Conservation (phyloP, 495 filamentous ascomycete genomes). For the Podospora australis region DNA sequence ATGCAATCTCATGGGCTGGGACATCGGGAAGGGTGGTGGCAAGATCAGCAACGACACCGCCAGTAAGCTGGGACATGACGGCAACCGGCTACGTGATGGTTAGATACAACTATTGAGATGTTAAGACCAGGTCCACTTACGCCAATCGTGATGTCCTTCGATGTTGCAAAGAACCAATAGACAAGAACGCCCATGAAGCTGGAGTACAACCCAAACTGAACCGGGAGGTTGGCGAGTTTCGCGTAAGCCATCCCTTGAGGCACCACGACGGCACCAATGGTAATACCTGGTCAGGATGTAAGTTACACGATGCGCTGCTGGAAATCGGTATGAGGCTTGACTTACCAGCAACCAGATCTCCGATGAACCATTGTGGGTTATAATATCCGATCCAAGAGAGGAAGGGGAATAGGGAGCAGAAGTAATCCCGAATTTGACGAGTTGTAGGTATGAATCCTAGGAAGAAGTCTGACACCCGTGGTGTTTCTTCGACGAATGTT, state of each 20-base stretch:
- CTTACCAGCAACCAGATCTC: slow-evolving; percentile 86
- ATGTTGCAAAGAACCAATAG: slow-evolving; percentile 99
- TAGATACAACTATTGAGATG: neutral
- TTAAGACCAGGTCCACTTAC: slow-evolving; percentile 45
- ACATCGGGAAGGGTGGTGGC: slow-evolving; percentile 52
- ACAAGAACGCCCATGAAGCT: slow-evolving; percentile 96
- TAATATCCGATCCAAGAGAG: slow-evolving; percentile 80
- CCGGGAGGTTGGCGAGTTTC: slow-evolving; percentile 65
- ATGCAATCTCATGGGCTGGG: slow-evolving; percentile 59
- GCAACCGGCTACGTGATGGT: slow-evolving; percentile 67
- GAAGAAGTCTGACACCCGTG: slow-evolving; percentile 68
- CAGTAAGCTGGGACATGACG: slow-evolving; percentile 86
- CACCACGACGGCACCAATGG: slow-evolving; percentile 91
- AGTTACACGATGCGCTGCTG: neutral
- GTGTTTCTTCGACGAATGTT: slow-evolving; percentile 78
- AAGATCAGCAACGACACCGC: slow-evolving; percentile 65
- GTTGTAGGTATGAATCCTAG: slow-evolving; percentile 51
- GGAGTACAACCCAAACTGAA: slow-evolving; percentile 87
- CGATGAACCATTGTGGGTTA: slow-evolving; percentile 80
- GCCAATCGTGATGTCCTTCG: slow-evolving; percentile 99
- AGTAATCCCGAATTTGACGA: slow-evolving; percentile 50
- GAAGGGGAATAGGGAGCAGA: slow-evolving; percentile 75
- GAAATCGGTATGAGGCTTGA: neutral
- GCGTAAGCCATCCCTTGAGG: slow-evolving; percentile 98
- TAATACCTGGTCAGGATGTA: slow-evolving; percentile 56